phyloP scores from a whole-genome alignment of 306 rosid species.

The Bauhinia variegata region DNA sequence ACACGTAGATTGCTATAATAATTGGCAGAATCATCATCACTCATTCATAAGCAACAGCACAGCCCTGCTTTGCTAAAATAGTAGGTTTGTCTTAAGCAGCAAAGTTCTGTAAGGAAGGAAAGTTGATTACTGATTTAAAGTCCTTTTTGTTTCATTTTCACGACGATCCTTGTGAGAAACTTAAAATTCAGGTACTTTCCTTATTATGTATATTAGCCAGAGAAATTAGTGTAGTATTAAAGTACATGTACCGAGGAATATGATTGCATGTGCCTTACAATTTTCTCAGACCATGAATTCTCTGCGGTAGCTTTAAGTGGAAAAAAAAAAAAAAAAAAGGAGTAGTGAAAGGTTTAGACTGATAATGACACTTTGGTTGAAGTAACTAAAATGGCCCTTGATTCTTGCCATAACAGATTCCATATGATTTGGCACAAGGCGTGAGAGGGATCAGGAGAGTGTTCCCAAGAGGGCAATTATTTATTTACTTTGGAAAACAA shows the following conservation, averaged over 20 bases:
- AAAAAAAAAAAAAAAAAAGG: conserved; percentile 27
- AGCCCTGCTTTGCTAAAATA: conserved; percentile 29
- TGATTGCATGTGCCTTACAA: conserved; percentile 36
- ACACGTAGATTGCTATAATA: too few relatives aligned
- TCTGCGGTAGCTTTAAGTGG: conserved; percentile 5
- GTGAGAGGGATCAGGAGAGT: conserved; percentile 38
- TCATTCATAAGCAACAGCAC: too few relatives aligned
- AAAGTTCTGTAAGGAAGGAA: conserved; percentile 3
- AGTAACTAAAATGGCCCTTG: conserved; percentile 44
- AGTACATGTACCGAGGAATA: conserved; percentile 20
- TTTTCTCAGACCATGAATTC: neutral
- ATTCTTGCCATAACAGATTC: conserved; percentile 33
- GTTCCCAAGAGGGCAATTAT: too few relatives aligned
- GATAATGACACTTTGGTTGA: conserved; percentile 50
- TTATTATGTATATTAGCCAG: conserved; percentile 14
- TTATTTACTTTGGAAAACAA: conserved; percentile 18
- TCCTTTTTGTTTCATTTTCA: conserved; percentile 21
- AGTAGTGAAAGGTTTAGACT: conserved; percentile 11
- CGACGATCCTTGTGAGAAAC: conserved; percentile 17
- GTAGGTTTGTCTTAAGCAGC: conserved; percentile 9
- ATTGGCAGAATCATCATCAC: too few relatives aligned
- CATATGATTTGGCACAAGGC: conserved; percentile 45
- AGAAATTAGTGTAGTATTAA: conserved; percentile 19
- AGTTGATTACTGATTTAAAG: conserved; percentile 4
- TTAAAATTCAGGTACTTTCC: conserved; percentile 10